Percentiles rank a stretch among this genome's conserved stretches.
Conservation (phyloP, 441 rosid species). For the Bocquillonia castaneifolia region DNA sequence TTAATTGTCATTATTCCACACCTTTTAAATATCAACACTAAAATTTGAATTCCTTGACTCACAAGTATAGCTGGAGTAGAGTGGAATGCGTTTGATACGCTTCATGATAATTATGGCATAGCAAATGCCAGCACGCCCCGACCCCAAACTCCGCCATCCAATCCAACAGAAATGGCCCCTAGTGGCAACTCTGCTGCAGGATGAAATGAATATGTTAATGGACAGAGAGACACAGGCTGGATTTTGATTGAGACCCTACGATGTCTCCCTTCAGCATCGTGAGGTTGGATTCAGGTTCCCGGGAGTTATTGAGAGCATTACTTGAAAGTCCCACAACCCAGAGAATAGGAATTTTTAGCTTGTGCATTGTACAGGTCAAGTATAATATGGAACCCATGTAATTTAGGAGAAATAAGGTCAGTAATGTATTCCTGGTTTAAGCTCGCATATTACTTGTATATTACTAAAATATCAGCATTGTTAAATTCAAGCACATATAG, state of each 20-base stretch:
- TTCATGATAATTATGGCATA: constrained; percentile 42
- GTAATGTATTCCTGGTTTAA: background rate
- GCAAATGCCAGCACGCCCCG: constrained; percentile 40
- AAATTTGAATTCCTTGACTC: constrained; percentile 39
- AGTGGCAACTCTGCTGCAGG: constrained; percentile 38
- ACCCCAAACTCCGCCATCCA: constrained; percentile 61
- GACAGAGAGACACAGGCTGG: background rate
- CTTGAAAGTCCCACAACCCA: constrained; percentile 7
- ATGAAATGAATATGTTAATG: constrained; percentile 27
- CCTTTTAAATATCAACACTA: background rate
- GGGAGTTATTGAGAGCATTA: constrained; percentile 18
- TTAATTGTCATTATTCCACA: background rate
- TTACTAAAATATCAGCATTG: constrained; percentile 3
- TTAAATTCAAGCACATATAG: constrained; percentile 7
- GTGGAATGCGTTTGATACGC: constrained; percentile 55
- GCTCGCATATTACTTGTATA: constrained; percentile 10
- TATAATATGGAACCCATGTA: constrained; percentile 15
- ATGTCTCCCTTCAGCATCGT: background rate
- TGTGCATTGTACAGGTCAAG: constrained; percentile 37
- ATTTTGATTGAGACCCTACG: constrained; percentile 9
- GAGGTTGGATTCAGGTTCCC: constrained; percentile 7
- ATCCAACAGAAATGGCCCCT: constrained; percentile 40
- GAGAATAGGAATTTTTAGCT: constrained; percentile 19
- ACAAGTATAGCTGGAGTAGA: constrained; percentile 43
- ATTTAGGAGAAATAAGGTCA: constrained; percentile 25